Evolutionary conservation across 2,329 filamentous ascomycete species (phyloP), one percentile per base, ranked within the genome.

Genomic region (Fusarium praegraminearum): DNA sequence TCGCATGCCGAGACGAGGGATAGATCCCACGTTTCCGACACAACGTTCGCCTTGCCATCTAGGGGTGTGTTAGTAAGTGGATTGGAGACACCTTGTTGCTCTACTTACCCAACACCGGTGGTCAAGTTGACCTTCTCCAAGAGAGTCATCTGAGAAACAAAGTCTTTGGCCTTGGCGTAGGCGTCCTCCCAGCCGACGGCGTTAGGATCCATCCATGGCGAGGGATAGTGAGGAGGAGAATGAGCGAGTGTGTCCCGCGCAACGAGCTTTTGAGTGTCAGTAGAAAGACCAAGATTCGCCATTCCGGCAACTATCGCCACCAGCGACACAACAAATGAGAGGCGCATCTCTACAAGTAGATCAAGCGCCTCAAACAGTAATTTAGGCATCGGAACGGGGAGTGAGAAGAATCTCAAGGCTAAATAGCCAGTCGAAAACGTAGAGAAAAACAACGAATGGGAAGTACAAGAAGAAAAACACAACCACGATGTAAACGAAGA

Each of bases 61-160:
- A 33, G 20, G 44, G 5, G 1, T 16, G 13, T 5, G 49, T 67
- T 36, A 70, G 65, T n/a, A n/a, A n/a, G n/a, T n/a, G n/a, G n/a
- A n/a, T n/a, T n/a, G n/a, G n/a, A n/a, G n/a, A n/a, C n/a, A n/a
- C n/a, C n/a, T n/a, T n/a, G 11, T 11, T 13, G 6, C 2, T 2
- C 7, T 7, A 81, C 89, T 79, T 81, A 95, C 87, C 94, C 94
- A 69, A 91, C 88, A 78, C 95, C 95, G 1, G 94, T 98, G 4
- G 95, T 98, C 69, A 99, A 79, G 79, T 98, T 98, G 80, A 98
- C 93, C 83, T 97, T 98, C 79, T 98, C 94, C 13, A 89, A 77
- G 36, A 97, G 84, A 1, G 93, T 97, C 80, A 97, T 81, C 77
- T 94, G 89, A 12, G 91, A 91, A 46, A 98, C 93, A 75, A 97